Base-by-base conservation (phyloP, 306 rosid genomes). In the Trichosanthes truncata region DNA sequence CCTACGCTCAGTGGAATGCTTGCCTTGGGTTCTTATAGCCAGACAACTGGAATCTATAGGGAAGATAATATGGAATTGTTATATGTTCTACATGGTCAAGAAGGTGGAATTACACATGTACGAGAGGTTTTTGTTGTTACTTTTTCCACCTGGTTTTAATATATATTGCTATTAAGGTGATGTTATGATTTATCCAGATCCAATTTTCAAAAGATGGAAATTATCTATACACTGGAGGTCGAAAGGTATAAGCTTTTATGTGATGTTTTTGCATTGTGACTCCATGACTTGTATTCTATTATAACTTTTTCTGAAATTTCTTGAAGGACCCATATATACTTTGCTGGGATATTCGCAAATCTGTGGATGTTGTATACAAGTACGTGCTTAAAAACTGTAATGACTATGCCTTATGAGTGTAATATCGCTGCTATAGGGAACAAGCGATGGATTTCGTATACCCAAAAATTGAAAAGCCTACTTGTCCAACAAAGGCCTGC, bases 101-200 rank as follows among this genome's bases (percentile, higher is more conserved):
- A 95, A 91, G 99, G 99, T 25, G 99, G 99, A 74, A 63, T 95
- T 80, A 95, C 99, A 65, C 99, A 95, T 89, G 99, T 93, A 91
- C 85, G 97, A 87, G 75, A 74, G 82, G 56, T 40, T 56, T 12
- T 56, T 77, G 8, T 36, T 25, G n/a, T 77, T 41, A 35, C 7
- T 52, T 26, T 11, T 74, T 74, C 17, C 41, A 17, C 25, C 3
- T 49, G 43, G 41, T 76, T 56, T 40, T 55, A 9, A 76, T 55
- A 33, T 76, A 41, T 55, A 61, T 55, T 40, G 17, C 31, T 80
- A 60, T 36, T 25, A 53, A 62, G 63, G n/a, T 56, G 29, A 76
- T 69, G 65, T 63, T 83, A 25, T 51, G 46, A 21, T 85, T 79
- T 56, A 78, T 84, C 80, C 97, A 95, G 99, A 92, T 93, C 76